Evolutionary conservation across 2,329 filamentous ascomycete genomes (phyloP).

Genomic region (Pseudogymnoascus sp.): DNA sequence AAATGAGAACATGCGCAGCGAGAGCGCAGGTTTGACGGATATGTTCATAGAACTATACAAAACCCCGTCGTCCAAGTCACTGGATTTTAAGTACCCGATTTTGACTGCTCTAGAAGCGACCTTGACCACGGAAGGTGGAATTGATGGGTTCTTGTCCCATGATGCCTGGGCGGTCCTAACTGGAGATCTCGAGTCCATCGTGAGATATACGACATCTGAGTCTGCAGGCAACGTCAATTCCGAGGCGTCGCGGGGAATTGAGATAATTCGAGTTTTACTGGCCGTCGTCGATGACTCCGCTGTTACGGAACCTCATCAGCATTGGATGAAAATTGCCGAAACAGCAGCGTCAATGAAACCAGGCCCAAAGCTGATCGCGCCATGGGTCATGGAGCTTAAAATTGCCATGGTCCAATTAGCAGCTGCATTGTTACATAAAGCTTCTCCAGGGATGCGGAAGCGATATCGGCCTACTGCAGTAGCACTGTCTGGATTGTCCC

Average conservation of each 20-base stretch:
- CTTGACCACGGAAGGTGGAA: constrained; percentile 35
- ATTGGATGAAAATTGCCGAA: constrained; percentile 51
- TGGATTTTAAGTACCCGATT: constrained; percentile 51
- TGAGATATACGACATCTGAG: constrained; percentile 30
- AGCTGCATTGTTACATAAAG: constrained; percentile 42
- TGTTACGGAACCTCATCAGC: constrained; percentile 38
- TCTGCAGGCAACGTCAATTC: neutral
- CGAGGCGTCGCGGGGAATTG: constrained; percentile 42
- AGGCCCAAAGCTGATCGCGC: constrained; percentile 8
- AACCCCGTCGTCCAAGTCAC: constrained; percentile 17
- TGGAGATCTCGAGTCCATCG: constrained; percentile 41
- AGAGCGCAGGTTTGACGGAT: constrained; percentile 48
- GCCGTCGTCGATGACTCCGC: constrained; percentile 42
- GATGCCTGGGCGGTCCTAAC: constrained; percentile 47
- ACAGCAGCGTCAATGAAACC: constrained; percentile 35
- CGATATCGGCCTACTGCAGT: constrained; percentile 45
- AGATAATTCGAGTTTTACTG: constrained; percentile 50
- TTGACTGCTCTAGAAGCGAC: constrained; percentile 55
- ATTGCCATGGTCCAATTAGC: constrained; percentile 50
- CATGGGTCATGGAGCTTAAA: constrained; percentile 38
- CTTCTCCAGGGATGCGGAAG: constrained; percentile 39
- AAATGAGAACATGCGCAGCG: constrained; percentile 45
- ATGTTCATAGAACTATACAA: constrained; percentile 58
- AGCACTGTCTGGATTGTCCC: constrained; percentile 41
- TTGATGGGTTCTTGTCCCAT: constrained; percentile 38